Percentiles rank a stretch among this genome's conserved stretches.
Evolutionary conservation across 495 filamentous ascomycete species (phyloP).

Genomic region (Xylaria scruposa): DNA sequence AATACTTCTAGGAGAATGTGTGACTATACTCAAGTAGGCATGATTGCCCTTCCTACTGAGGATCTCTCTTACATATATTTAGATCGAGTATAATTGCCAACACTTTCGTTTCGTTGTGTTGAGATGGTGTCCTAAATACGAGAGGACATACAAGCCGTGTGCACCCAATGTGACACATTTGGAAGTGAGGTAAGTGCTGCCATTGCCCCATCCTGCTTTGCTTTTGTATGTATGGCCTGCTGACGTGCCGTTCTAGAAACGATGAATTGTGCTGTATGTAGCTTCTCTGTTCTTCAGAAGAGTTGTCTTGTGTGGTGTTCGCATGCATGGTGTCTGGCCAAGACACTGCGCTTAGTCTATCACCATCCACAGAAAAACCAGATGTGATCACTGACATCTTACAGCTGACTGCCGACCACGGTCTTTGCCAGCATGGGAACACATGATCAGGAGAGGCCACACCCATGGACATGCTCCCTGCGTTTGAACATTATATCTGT

Average conservation of each 20-base stretch:
- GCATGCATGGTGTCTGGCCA: constrained; percentile 1
- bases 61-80: neutral
- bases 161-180: constrained; percentile 42
- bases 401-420: constrained; percentile 41
- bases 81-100: constrained; percentile 44
- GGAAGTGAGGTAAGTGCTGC: constrained; percentile 39
- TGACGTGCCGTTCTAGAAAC: constrained; percentile 29
- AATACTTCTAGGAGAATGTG: constrained; percentile 34
- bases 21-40: constrained; percentile 43
- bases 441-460: constrained; percentile 41
- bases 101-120: constrained; percentile 44
- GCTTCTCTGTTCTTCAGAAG: constrained; percentile 10
- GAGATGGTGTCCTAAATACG: constrained; percentile 41
- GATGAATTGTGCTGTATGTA: constrained; percentile 43
- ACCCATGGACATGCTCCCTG: constrained; percentile 36
- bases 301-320: neutral
- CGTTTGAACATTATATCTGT: constrained; percentile 24
- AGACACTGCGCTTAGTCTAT: neutral
- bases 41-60: neutral
- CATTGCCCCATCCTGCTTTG: neutral
- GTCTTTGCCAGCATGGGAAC: constrained; percentile 39
- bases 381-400: constrained; percentile 3
- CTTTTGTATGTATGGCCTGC: neutral
- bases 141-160: constrained; percentile 41
- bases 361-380: neutral